Evolutionary conservation across 345 rosid species (phyloP), one percentile per base, ranked within the genome.

Genomic region (Orychophragmus violaceus): DNA sequence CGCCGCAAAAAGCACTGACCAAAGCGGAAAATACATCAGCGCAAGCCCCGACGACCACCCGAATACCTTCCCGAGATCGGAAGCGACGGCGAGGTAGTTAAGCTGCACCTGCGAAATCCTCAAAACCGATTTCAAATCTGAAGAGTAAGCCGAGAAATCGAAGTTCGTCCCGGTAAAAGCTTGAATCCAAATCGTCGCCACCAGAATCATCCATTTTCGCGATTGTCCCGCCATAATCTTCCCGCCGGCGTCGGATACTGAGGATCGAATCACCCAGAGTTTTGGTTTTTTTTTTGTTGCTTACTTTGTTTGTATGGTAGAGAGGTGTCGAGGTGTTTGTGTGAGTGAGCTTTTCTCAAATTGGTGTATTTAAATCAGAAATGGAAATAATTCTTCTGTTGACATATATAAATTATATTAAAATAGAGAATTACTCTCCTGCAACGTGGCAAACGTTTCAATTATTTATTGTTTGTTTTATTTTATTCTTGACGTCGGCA

Each of bases 41-140:
- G 96, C 96, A 44, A 92, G 71, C 0, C 98, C 98, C 0, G 98
- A 92, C 2, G 93, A 92, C 98, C 98, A 92, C 0, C 98, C 98
- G 12, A 92, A 84, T 0, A 87, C 74, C 69, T 92, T 92, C 13
- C 98, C 98, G 44, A 92, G 79, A 80, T 92, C 98, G 5, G 98
- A 92, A 14, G 98, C 98, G 2, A 87, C 94, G 0, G 96, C 96
- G 17, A 92, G 68, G 71, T 92, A 89, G 81, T 87, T 92, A 35
- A 92, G 69, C 70, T 92, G 95, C 23, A 92, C 91, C 72, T 92
- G 98, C 0, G 98, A 89, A 17, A 92, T 79, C 64, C 89, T 91
- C 11, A 89, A 49, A 16, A 81, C 85, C 5, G 90, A 70, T 74
- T 92, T 92, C 71, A 92, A 61, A 51, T 81, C 70, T n/a, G n/a